These are phyloP conservation scores for Coemansia sp. DNA, from an alignment of 192 early-diverging fungal species.

Conservation along the genomic window DNA sequence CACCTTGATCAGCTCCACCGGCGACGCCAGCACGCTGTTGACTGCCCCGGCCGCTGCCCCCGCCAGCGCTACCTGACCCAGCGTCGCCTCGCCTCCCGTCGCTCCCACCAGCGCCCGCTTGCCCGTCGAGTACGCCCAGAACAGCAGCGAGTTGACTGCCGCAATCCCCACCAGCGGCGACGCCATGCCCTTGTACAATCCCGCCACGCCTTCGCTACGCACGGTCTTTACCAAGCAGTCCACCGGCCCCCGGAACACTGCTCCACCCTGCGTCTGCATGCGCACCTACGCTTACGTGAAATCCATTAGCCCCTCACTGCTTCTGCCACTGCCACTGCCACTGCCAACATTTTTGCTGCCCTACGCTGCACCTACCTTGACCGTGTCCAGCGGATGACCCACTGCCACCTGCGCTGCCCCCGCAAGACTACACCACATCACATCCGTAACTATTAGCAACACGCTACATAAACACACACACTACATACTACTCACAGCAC, in stretches of 20 bases:
- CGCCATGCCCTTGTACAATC: conserved; percentile 86
- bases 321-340: neutral
- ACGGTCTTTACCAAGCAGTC: conserved; percentile 85
- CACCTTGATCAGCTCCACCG: conserved; percentile 94
- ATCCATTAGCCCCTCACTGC: neutral
- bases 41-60: conserved; percentile 86
- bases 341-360: neutral
- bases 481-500: no score
- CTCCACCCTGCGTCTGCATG: conserved; percentile 60
- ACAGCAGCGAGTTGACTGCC: conserved; percentile 83
- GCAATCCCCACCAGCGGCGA: conserved; percentile 77
- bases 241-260: conserved; percentile 65
- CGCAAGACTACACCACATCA: conserved; percentile 48
- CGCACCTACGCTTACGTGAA: conserved; percentile 54
- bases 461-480: neutral
- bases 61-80: conserved; percentile 64
- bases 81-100: conserved; percentile 54
- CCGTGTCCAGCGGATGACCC: conserved; percentile 83
- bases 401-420: conserved; percentile 64
- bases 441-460: neutral
- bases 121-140: conserved; percentile 73
- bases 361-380: conserved; percentile 57
- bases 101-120: conserved; percentile 56
- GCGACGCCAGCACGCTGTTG: conserved; percentile 82
- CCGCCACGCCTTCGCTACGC: conserved; percentile 71